Percentiles rank a stretch among this genome's conserved stretches.
These are phyloP conservation scores for Gomphus sp. DNA, from an alignment of 1,284 basidiomycete species.

Conservation along the genomic window DNA sequence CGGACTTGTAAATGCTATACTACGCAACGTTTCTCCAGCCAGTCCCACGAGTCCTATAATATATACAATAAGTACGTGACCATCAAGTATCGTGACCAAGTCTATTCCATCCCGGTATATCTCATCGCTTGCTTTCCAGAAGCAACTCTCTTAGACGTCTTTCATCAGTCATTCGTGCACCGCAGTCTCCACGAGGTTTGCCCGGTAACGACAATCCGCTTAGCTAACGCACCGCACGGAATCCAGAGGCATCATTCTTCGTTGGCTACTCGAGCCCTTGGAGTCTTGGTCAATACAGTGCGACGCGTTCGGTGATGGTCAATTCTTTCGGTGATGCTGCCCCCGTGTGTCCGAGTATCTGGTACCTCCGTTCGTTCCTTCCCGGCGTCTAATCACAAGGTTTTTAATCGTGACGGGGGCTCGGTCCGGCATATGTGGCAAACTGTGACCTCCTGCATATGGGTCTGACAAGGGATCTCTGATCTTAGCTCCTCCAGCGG, in stretches of 20 bases:
- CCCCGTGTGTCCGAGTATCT: background rate
- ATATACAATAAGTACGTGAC: background rate
- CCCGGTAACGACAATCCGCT: background rate
- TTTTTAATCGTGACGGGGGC: background rate
- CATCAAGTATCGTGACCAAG: background rate
- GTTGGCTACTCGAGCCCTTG: background rate
- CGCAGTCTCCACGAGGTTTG: background rate
- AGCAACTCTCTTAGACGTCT: background rate
- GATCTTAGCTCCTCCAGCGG: background rate
- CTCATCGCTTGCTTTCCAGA: background rate
- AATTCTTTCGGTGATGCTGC: background rate
- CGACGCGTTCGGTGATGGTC: background rate
- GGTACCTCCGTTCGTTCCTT: background rate
- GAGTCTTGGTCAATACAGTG: no score
- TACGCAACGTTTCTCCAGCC: background rate
- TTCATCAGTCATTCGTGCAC: background rate
- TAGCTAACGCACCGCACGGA: background rate
- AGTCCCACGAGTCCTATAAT: background rate
- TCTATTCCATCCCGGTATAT: background rate
- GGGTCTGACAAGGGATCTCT: background rate
- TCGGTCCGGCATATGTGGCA: background rate
- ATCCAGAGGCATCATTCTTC: background rate
- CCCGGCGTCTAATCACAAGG: background rate
- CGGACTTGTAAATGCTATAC: constrained; percentile 5
- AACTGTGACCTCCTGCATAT: no score